These are phyloP conservation scores for Colletotrichum horii DNA, from an alignment of 2,329 filamentous ascomycete species.

Conservation along the genomic window DNA sequence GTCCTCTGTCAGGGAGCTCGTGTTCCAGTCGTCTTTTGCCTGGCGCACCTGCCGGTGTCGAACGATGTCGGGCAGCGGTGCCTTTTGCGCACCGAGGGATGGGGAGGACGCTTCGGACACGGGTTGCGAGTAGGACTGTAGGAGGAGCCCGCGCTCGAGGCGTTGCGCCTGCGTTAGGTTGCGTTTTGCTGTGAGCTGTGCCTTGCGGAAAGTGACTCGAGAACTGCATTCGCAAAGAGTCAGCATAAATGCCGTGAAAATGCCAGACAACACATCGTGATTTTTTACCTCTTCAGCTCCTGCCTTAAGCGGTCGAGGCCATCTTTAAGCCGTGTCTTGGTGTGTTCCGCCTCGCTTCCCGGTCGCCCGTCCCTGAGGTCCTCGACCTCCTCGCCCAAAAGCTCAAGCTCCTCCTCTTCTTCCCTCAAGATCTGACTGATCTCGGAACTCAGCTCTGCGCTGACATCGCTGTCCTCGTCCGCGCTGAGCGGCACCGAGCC, in stretches of 20 bases:
- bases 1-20: conserved; percentile 59
- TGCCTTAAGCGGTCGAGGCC: conserved; percentile 69
- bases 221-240: conserved; percentile 38
- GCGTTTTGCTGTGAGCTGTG: conserved; percentile 79
- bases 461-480: conserved; percentile 57
- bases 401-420: conserved; percentile 82
- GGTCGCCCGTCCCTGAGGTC: conserved; percentile 63
- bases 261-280: not conserved
- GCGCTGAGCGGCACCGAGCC: conserved; percentile 58
- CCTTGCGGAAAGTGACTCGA: conserved; percentile 77
- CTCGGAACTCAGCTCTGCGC: conserved; percentile 78
- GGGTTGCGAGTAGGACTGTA: conserved; percentile 65
- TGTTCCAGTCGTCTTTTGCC: conserved; percentile 16
- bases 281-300: conserved; percentile 72
- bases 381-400: conserved; percentile 78
- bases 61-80: conserved; percentile 21
- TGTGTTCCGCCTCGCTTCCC: conserved; percentile 61
- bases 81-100: conserved; percentile 24
- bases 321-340: conserved; percentile 70
- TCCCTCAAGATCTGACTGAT: conserved; percentile 80
- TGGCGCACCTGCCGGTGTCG: conserved; percentile 34
- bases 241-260: conserved; percentile 22
- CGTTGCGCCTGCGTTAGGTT: conserved; percentile 75
- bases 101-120: conserved; percentile 36
- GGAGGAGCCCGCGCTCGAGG: conserved; percentile 77